Evolutionary conservation across 2,329 filamentous ascomycete species (phyloP), one percentile per base, ranked within the genome.

Genomic region (Sarocladium kiliense): DNA sequence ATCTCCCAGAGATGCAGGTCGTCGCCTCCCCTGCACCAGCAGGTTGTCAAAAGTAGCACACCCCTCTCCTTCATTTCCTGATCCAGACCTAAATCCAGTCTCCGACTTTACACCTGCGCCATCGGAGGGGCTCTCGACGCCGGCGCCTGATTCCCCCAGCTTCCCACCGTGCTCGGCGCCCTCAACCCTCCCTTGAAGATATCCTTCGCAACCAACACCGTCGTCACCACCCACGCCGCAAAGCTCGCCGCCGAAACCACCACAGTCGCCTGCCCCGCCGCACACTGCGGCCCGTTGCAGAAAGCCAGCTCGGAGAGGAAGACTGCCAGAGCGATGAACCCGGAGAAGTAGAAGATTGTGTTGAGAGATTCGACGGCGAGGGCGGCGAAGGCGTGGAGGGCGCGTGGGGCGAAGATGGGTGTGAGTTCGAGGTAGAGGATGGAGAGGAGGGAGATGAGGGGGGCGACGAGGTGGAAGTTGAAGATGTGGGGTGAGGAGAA

Each of bases 271-370:
- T 77, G 77, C 39, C 79, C 80, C 12, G 78, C 74, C 23, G 71
- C 71, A 70, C 83, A 86, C 25, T 84, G 78, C 36, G 70, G 71
- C 41, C 82, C 82, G 26, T 74, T 71, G 68, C 82, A 86, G 70
- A 82, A 81, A 55, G 77, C 68, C 51, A 85, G 71, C 54, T 71
- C 70, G 64, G 74, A 71, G 59, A 86, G 75, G 68, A 83, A 85
- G 58, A 79, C 74, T 42, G 79, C 72, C 19, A 85, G 74, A 10
- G 79, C 79, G 61, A 83, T 74, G 69, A 85, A 85, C 55, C 81
- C 81, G 19, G 75, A 71, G 65, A 85, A 80, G 70, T 82, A 83
- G 64, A 85, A 78, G 55, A 83, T 59, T 3, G 75, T 70, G 65
- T 83, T 85, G 61, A 73, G 55, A 32, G 71, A 62, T 61, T 85